phyloP scores from a whole-genome alignment of 2,329 filamentous ascomycete species.

The Exophiala mesophila region DNA sequence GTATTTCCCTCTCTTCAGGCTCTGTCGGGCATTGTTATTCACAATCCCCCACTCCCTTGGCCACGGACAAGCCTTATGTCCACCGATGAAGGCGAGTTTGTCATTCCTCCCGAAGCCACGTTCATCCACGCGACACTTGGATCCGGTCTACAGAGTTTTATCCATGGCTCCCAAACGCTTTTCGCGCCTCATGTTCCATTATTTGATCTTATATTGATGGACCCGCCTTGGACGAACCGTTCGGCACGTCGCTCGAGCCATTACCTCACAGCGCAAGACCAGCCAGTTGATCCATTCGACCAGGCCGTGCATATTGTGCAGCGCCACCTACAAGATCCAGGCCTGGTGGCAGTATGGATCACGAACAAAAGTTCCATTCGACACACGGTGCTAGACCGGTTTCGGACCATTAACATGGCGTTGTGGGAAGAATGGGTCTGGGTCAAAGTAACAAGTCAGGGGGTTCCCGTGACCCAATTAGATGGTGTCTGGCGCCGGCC shows the following conservation, averaged over 20 bases:
- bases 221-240: constrained; percentile 61
- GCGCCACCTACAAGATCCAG: constrained; percentile 35
- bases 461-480: constrained; percentile 49
- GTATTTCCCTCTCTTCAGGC: constrained; percentile 11
- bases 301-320: constrained; percentile 43
- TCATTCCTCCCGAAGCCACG: constrained; percentile 46
- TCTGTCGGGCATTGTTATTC: constrained; percentile 11
- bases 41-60: constrained; percentile 5
- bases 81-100: constrained; percentile 32
- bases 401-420: constrained; percentile 44
- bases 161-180: constrained; percentile 23
- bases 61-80: constrained; percentile 1
- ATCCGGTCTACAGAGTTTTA: constrained; percentile 27
- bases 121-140: constrained; percentile 44
- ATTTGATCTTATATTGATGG: constrained; percentile 57
- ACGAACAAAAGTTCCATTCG: constrained; percentile 54
- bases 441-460: constrained; percentile 54
- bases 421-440: constrained; percentile 60
- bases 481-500: constrained; percentile 56
- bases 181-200: constrained; percentile 19
- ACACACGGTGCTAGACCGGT: constrained; percentile 43
- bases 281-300: constrained; percentile 26
- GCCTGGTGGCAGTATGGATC: constrained; percentile 55
- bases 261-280: constrained; percentile 38
- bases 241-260: constrained; percentile 51